A percentile compares a stretch with the other conserved stretches of the same genome.
These are phyloP conservation scores for Stenogyne calaminthoides DNA, from an alignment of 305 asterid genomes.

Conservation along the genomic window DNA sequence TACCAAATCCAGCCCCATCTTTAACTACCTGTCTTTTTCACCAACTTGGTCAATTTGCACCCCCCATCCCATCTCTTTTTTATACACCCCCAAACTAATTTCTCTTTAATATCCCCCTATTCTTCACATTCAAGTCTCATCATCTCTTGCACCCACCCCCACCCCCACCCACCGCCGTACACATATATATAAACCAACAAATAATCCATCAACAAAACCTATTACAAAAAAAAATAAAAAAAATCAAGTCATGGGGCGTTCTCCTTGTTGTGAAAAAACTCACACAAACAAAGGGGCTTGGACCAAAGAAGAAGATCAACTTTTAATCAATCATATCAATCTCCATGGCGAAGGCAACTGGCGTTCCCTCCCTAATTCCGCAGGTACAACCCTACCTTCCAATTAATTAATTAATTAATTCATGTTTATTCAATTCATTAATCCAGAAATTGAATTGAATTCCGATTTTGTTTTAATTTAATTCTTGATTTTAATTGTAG, in stretches of 20 bases:
- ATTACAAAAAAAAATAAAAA: background rate
- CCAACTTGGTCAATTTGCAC: conserved; percentile 53
- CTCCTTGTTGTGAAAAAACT: conserved; percentile 68
- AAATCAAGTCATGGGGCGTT: conserved; percentile 48
- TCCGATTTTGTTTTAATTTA: background rate
- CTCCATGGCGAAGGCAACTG: conserved; percentile 65
- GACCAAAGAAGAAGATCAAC: conserved; percentile 69
- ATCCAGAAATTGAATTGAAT: too few relatives aligned
- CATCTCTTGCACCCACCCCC: conserved; percentile 3
- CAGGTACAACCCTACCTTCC: conserved; percentile 50
- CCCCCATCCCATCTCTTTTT: too few relatives aligned
- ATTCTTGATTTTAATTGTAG: background rate
- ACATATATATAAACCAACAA: background rate
- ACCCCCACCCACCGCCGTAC: conserved; percentile 9
- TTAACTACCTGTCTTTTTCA: conserved; percentile 47
- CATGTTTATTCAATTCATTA: too few relatives aligned
- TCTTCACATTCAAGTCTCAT: conserved; percentile 37
- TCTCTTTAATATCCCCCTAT: background rate
- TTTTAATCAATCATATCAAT: conserved; percentile 49
- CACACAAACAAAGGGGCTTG: conserved; percentile 69
- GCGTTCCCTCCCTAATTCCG: conserved; percentile 71
- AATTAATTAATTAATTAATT: too few relatives aligned
- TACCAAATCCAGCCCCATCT: conserved; percentile 55
- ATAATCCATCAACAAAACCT: background rate
- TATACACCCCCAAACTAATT: conserved; percentile 26